Conservation (phyloP, 1,284 basidiomycete species). For the Ganoderma lucidum region DNA sequence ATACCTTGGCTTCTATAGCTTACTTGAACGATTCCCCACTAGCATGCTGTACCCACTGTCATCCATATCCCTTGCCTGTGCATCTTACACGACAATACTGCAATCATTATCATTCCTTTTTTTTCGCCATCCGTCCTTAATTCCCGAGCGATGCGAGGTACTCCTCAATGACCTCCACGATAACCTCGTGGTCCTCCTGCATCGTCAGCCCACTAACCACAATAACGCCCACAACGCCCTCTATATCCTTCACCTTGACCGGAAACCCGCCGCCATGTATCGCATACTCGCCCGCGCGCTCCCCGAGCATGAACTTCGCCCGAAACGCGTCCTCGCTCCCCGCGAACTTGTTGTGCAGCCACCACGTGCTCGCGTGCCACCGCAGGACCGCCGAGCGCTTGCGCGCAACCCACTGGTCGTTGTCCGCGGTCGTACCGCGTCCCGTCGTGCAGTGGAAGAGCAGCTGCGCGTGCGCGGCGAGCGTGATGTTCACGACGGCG, state of each 20-base stretch:
- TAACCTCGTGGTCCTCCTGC: slow-evolving; percentile 45
- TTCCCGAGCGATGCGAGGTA: slow-evolving; percentile 37
- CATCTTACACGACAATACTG: slow-evolving; percentile 2
- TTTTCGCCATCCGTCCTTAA: background rate
- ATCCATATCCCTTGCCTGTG: slow-evolving; percentile 5
- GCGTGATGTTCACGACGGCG: slow-evolving; percentile 40
- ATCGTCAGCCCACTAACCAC: slow-evolving; percentile 44
- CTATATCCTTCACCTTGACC: slow-evolving; percentile 43
- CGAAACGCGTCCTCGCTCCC: slow-evolving; percentile 36
- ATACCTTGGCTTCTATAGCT: slow-evolving; percentile 6
- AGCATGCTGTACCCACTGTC: slow-evolving; percentile 2
- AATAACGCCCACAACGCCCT: slow-evolving; percentile 46
- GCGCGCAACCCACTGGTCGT: slow-evolving; percentile 46
- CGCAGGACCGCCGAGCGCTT: slow-evolving; percentile 46
- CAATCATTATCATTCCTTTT: background rate
- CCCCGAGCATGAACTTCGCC: slow-evolving; percentile 38
- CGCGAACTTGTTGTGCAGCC: slow-evolving; percentile 37
- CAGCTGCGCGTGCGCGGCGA: slow-evolving; percentile 40
- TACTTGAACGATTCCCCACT: background rate
- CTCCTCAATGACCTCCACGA: slow-evolving; percentile 43
- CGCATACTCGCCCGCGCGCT: slow-evolving; percentile 39
- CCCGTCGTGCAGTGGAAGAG: slow-evolving; percentile 43
- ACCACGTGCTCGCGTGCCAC: slow-evolving; percentile 41
- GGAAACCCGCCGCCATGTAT: slow-evolving; percentile 48
- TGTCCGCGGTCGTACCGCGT: slow-evolving; percentile 44